Base-by-base conservation (phyloP, 352 stramenopile genomes). In the Pythium rhizo-oryzae region DNA sequence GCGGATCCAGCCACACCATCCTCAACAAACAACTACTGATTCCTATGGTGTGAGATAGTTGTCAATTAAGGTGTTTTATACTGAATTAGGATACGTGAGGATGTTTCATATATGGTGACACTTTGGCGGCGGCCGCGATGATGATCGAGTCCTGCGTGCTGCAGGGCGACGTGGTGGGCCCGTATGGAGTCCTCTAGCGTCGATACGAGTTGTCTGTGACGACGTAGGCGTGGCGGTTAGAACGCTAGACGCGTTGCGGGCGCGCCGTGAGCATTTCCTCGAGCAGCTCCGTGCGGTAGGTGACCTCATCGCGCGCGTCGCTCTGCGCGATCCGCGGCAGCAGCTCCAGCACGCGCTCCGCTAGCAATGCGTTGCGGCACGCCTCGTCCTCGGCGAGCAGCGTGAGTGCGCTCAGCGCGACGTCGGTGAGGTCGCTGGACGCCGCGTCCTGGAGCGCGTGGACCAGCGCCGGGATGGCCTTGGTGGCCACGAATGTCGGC, bases 271-370 rank as follows among this genome's bases (percentile, higher is more conserved):
- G 35, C 19, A 67, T 35, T 24, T 59, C 33, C 21, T 53, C 37
- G 12, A 67, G 24, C 8, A 47, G 37, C 35, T 67, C 24, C 12
- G 39, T 28, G 15, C 55, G 53, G 24, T 51, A 64, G 4, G 28
- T 8, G 54, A 63, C 55, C 58, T 64, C 55, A n/a, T 64, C 54
- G 6, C 63, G 55, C 1, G 43, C 44, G 43, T 70, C 54, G 24
- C 13, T n/a, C 21, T 43, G 7, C 18, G 55, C 1, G 7, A 70
- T 21, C 3, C 35, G 24, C 3, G 54, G 47, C 23, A 64, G 54
- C 21, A n/a, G 19, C 16, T 46, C 18, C 23, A 57, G 46, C 18
- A 69, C 21, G 24, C 30, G 43, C 13, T 59, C n/a, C 8, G 19
- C 19, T 5, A 59, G 4, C 6, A 64, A 33, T 21, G 16, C 55